Evolutionary conservation across 345 rosid genomes (phyloP), one percentile per base, ranked within the genome.

Genomic region (Nephelium lappaceum): DNA sequence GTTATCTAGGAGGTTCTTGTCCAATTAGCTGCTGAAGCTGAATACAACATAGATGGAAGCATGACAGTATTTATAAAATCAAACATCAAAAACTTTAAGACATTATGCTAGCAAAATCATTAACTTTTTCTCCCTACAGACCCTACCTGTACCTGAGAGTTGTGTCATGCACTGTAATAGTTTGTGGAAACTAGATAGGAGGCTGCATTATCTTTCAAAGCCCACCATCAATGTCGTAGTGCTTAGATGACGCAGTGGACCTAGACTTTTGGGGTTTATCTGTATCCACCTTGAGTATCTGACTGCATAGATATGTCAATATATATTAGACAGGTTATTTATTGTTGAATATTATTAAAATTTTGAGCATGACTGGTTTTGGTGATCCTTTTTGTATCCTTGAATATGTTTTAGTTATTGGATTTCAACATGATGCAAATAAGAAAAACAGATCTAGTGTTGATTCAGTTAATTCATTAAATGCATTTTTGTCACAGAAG

Each of bases 1-100:
- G 27, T 53, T 60, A 27, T 64, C 62, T 75, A 64, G 69, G 51
- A 64, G 19, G 53, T 63, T 31, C 65, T 73, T 73, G 67, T 72
- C 27, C 31, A n/a, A 55, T 9, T 71, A 51, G n/a, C 5, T 12
- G 39, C 67, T 73, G 39, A 63, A 57, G 43, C 42, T 7, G 8
- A 73, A 73, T 41, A 58, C 67, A 38, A 2, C 61, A 73, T 19
- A 57, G 24, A 73, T 41, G 21, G 27, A 41, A 67, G 0, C 42
- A 39, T 72, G 31, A 21, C 55, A 1, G 39, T 73, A 21, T 5
- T 60, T 45, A 23, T 21, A 73, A 27, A 36, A 73, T 16, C 47
- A 19, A 19, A 58, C 3, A 9, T 6, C 27, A 72, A 19, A 55
- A 41, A 14, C 57, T 12, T 31, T 18, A 51, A 31, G 21, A 16